phyloP scores from a whole-genome alignment of 208 protist genomes.

The Acanthamoeba triangularis region DNA sequence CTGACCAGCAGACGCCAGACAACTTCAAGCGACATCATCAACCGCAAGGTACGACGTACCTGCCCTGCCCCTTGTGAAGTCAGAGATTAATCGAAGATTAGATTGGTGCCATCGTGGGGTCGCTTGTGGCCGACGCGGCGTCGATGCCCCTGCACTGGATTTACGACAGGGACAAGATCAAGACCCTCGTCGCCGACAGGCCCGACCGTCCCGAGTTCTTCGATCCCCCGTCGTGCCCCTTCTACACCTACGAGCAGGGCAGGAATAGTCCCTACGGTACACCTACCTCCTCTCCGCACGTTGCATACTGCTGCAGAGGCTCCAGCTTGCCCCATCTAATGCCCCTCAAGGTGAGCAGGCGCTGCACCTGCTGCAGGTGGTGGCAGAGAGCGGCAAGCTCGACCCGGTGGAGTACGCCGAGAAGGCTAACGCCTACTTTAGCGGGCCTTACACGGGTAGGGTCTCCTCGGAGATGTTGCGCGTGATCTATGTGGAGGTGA shows the following conservation, averaged over 20 bases:
- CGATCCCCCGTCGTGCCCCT: slow-evolving; percentile 41
- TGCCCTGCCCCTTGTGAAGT: background rate
- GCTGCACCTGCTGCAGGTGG: slow-evolving; percentile 14
- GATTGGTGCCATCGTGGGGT: slow-evolving; percentile 25
- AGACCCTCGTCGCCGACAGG: background rate
- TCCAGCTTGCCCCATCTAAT: background rate
- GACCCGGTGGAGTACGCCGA: slow-evolving; percentile 24
- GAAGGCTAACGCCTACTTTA: slow-evolving; percentile 40
- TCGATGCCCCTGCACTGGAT: slow-evolving; percentile 47
- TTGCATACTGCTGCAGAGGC: background rate
- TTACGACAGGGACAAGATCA: slow-evolving; percentile 35
- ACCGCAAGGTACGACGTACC: background rate
- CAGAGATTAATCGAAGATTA: background rate
- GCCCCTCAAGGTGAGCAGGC: slow-evolving; percentile 1
- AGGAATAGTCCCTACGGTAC: slow-evolving; percentile 68
- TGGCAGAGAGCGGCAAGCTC: slow-evolving; percentile 22
- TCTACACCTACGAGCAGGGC: slow-evolving; percentile 57
- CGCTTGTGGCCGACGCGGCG: slow-evolving; percentile 48
- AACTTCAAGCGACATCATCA: background rate
- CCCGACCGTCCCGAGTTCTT: slow-evolving; percentile 7
- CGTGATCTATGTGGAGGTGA: no score
- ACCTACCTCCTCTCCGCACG: background rate
- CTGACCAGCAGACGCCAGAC: background rate
- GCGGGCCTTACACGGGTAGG: slow-evolving; percentile 31
- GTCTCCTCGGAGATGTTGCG: background rate